Conservation (phyloP, 305 asterid genomes). For the Euphrasia arctica region DNA sequence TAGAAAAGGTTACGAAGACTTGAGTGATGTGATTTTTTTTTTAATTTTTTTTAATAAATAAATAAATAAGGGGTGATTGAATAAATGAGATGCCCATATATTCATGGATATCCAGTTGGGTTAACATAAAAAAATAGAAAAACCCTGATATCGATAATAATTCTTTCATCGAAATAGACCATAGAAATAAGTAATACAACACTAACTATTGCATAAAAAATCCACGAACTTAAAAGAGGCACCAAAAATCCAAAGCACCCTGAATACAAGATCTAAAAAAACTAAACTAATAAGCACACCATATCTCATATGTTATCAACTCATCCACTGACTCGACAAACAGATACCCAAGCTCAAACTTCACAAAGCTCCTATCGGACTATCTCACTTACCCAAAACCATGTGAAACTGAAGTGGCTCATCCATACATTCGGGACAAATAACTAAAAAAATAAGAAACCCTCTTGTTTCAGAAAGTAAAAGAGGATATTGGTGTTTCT, state of each 20-base stretch:
- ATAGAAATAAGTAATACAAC: not conserved
- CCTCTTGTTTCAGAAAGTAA: no score
- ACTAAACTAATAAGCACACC: not conserved
- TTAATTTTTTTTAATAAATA: not conserved
- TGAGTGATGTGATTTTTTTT: constrained; percentile 3
- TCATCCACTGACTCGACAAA: no score
- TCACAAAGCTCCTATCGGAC: no score
- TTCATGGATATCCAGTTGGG: not conserved
- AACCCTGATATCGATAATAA: not conserved
- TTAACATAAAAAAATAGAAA: not conserved
- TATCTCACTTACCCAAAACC: no score
- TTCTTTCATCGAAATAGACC: constrained; percentile 7
- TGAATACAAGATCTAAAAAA: constrained; percentile 6
- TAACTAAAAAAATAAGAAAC: no score
- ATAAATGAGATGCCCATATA: not conserved
- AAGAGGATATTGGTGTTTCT: no score
- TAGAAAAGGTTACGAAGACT: no score
- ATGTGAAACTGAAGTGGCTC: constrained; percentile 1
- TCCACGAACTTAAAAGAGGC: constrained; percentile 3
- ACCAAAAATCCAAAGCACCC: constrained; percentile 6
- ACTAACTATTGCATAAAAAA: not conserved
- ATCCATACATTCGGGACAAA: not conserved
- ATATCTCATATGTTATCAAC: no score
- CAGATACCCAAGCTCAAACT: no score
- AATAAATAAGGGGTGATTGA: not conserved